Percentiles rank a stretch among this genome's conserved stretches.
These are phyloP conservation scores for Diaporthe australafricana DNA, from an alignment of 2,329 filamentous ascomycete species.

Conservation along the genomic window DNA sequence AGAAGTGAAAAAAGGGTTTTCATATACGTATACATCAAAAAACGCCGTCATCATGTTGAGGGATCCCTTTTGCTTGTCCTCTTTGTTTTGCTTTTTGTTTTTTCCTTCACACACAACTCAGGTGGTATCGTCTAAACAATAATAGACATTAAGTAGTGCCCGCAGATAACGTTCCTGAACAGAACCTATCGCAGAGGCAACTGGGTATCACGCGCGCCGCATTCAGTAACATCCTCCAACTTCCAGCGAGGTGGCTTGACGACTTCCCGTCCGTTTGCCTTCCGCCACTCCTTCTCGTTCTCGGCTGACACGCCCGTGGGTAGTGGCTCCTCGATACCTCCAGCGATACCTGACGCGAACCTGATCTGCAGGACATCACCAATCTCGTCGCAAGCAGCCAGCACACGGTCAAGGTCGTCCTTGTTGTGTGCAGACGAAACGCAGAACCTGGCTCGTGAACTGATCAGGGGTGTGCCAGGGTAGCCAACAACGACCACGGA, in stretches of 20 bases:
- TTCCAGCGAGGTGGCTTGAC: conserved; percentile 84
- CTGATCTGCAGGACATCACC: conserved; percentile 94
- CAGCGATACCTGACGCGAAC: conserved; percentile 95
- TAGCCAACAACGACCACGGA: conserved; percentile 98
- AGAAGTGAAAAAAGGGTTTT: conserved; percentile 29
- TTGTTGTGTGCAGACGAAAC: conserved; percentile 97
- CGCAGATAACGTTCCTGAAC: conserved; percentile 33
- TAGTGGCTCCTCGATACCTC: conserved; percentile 82
- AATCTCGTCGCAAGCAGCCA: conserved; percentile 91
- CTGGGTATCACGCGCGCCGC: conserved; percentile 82
- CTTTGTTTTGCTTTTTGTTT: not conserved
- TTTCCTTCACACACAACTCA: not conserved
- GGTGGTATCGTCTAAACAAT: conserved; percentile 31
- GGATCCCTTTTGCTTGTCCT: conserved; percentile 8
- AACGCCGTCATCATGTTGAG: conserved; percentile 31
- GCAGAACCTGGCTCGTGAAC: conserved; percentile 94
- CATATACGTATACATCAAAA: conserved; percentile 28
- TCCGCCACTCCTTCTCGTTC: conserved; percentile 76
- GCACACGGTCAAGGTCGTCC: conserved; percentile 91
- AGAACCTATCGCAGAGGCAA: conserved; percentile 70
- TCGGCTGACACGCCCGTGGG: conserved; percentile 78
- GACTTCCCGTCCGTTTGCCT: conserved; percentile 73
- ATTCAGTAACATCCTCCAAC: conserved; percentile 82
- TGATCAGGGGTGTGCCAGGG: conserved; percentile 94
- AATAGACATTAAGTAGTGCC: conserved; percentile 36